phyloP scores from a whole-genome alignment of 2,329 filamentous ascomycete species.

The Dothistroma pini region DNA sequence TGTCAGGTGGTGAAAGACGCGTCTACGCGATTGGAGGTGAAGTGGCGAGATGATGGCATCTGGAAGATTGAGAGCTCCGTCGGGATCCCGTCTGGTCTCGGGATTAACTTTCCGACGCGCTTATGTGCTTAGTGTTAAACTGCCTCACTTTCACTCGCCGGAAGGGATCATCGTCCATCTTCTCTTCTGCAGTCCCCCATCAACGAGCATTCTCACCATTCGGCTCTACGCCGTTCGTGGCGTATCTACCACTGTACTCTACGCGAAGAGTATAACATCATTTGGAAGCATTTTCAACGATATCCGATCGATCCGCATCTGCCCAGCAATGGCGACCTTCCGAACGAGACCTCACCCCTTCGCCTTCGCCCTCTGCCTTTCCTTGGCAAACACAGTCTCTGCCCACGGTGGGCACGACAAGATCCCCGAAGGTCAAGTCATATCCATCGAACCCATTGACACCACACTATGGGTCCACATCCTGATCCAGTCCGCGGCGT shows the following conservation, averaged over 20 bases:
- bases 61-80: not conserved
- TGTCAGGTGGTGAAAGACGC: not conserved
- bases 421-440: constrained; percentile 65
- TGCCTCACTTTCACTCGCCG: not conserved
- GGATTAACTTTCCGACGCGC: not conserved
- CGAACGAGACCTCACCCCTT: constrained; percentile 22
- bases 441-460: constrained; percentile 76
- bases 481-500: constrained; percentile 77
- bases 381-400: constrained; percentile 15
- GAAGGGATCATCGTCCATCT: not conserved
- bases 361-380: constrained; percentile 12
- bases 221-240: not conserved
- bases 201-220: not conserved
- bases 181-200: not conserved
- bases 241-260: not conserved
- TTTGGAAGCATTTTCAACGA: constrained; percentile 2
- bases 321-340: constrained; percentile 24
- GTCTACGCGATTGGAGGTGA: constrained; percentile 3
- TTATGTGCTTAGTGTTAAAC: not conserved
- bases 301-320: not conserved
- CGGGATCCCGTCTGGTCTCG: not conserved
- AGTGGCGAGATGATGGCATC: not conserved
- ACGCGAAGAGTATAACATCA: not conserved
- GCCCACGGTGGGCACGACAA: constrained; percentile 54
- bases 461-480: constrained; percentile 92